Evolutionary conservation across 108 stramenopile species (phyloP).

Genomic region (Chaetoceros tenuissimus): DNA sequence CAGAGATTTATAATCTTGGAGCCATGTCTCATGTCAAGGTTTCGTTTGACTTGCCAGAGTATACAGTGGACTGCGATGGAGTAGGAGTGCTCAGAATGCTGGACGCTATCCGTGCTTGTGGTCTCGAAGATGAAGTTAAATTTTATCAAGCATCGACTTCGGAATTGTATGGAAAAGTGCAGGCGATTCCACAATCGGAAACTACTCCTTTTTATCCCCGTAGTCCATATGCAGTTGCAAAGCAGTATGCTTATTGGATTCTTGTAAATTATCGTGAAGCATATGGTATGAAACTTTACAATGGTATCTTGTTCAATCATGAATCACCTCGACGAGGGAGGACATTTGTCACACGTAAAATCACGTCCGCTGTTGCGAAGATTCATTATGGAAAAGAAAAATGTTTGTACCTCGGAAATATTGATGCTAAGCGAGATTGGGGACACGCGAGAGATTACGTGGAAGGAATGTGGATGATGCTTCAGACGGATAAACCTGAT

Average conservation of each 20-base stretch:
- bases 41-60: constrained; percentile 99
- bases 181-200: constrained; percentile 96
- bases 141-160: constrained; percentile 98
- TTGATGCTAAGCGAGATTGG: constrained; percentile 99
- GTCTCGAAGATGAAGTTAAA: constrained; percentile 67
- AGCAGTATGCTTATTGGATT: constrained; percentile 99
- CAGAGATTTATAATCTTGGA: constrained; percentile 98
- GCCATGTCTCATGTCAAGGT: constrained; percentile 99
- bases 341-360: constrained; percentile 98
- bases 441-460: constrained; percentile 99
- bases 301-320: constrained; percentile 98
- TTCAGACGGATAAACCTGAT: constrained; percentile 90
- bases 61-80: constrained; percentile 97
- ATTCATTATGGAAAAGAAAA: constrained; percentile 84
- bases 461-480: constrained; percentile 99
- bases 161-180: constrained; percentile 98
- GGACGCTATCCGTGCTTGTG: constrained; percentile 93
- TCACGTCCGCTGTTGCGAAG: constrained; percentile 88
- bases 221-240: constrained; percentile 98
- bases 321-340: constrained; percentile 97
- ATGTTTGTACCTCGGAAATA: constrained; percentile 91
- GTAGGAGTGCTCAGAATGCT: constrained; percentile 96
- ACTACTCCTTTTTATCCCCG: constrained; percentile 99
- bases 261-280: constrained; percentile 98
- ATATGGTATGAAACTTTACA: constrained; percentile 96